A percentile compares a stretch with the other conserved stretches of the same genome.
phyloP scores from a whole-genome alignment of 495 filamentous ascomycete genomes.

The Daldinia childiae region DNA sequence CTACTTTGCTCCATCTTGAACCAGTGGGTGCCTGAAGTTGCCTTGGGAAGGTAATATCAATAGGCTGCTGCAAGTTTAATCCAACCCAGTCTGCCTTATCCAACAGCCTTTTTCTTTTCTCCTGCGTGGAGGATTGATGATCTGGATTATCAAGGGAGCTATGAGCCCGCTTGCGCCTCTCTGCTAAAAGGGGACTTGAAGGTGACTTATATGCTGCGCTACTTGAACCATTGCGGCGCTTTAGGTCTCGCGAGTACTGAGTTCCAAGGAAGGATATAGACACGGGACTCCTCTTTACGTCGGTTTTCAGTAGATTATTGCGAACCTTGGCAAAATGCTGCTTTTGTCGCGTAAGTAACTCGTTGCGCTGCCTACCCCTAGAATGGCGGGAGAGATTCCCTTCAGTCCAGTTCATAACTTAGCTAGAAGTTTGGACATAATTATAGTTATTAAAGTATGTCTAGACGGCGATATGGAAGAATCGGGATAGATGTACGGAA shows the following conservation, averaged over 20 bases:
- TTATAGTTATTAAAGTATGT: conserved; percentile 15
- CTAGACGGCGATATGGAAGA: not conserved
- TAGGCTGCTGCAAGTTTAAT: conserved; percentile 42
- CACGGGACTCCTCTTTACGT: conserved; percentile 32
- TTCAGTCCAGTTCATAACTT: conserved; percentile 59
- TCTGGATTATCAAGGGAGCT: not conserved
- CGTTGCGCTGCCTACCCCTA: conserved; percentile 47
- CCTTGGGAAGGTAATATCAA: conserved; percentile 42
- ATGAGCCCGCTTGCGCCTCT: conserved; percentile 22
- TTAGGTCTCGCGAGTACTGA: conserved; percentile 8
- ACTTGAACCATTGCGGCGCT: not conserved
- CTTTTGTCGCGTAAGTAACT: conserved; percentile 50
- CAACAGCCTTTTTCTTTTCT: conserved; percentile 40
- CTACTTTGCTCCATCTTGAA: conserved; percentile 37
- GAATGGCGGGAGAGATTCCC: conserved; percentile 52
- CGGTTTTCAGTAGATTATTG: conserved; percentile 30
- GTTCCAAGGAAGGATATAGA: conserved; percentile 41
- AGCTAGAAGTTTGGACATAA: conserved; percentile 6
- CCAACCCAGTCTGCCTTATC: conserved; percentile 47
- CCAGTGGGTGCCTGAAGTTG: conserved; percentile 33
- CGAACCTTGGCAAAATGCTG: conserved; percentile 54
- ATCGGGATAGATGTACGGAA: conserved; percentile 9
- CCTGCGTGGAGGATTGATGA: conserved; percentile 16
- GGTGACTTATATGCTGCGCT: not conserved
- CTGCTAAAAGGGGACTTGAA: conserved; percentile 22